Base-by-base conservation (phyloP, 306 rosid species). In the Lupinus albus region DNA sequence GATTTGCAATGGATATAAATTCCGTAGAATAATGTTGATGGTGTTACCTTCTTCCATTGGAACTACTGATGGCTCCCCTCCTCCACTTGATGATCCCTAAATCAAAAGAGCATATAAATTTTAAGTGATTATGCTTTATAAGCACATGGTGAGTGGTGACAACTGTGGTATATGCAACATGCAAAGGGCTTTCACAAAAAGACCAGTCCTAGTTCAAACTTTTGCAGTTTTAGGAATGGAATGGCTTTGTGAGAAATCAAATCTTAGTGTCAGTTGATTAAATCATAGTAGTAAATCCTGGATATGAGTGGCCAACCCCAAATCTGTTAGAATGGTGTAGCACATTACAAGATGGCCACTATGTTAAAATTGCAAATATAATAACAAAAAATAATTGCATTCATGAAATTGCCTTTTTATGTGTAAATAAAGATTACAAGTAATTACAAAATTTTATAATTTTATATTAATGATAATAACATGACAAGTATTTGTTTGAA, bases 21-120 rank as follows among this genome's bases (percentile, higher is more conserved):
- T 30, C 39, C 64, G 58, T 20, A 49, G 16, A 15, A 55, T 47
- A 54, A 67, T 51, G 25, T 51, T 48, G 33, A 57, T 12, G 73
- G 56, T 39, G 61, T 57, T 73, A 91, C 99, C 96, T 82, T 88
- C 91, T 55, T 79, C 79, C 58, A 84, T 70, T 55, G 85, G 75
- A 65, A 86, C 79, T 47, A 83, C 83, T 67, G 95, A 90, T 71
- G 97, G 78, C 64, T 87, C 96, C 38, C 91, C 95, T 51, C 69
- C 87, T 57, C 81, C 88, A 67, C 81, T 75, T 33, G 90, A 93
- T 18, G 97, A 74, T 44, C 92, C 97, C 99, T 94, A 85, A 39
- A 76, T 33, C 75, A 73, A 72, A n/a, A 59, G 46, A 76, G 49
- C 11, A 72, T 33, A 63, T 36, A n/a, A 61, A 36, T 30, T 8